phyloP scores from a whole-genome alignment of 805 yeast genomes.

The Millerozyma acaciae region DNA sequence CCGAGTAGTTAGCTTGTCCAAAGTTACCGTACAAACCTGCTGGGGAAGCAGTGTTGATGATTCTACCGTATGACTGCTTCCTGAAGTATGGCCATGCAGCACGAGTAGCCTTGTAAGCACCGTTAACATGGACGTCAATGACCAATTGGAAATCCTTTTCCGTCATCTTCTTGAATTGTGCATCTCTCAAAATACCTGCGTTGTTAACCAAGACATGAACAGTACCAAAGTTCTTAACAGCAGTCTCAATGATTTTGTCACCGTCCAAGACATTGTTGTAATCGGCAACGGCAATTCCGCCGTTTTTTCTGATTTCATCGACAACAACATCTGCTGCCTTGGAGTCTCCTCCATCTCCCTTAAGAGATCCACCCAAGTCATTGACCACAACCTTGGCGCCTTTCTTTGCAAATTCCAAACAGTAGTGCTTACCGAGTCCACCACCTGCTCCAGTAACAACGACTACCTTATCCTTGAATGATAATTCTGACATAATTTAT shows the following conservation, averaged over 20 bases:
- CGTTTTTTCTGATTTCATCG: constrained; percentile 67
- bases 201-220: constrained; percentile 88
- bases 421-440: constrained; percentile 87
- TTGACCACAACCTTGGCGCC: constrained; percentile 96
- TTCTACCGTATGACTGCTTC: constrained; percentile 82
- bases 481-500: constrained; percentile 28
- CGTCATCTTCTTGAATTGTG: constrained; percentile 81
- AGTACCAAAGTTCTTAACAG: constrained; percentile 80
- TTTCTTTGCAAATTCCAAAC: constrained; percentile 78
- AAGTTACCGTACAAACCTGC: constrained; percentile 96
- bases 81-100: constrained; percentile 93
- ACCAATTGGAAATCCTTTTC: constrained; percentile 77
- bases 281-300: constrained; percentile 90
- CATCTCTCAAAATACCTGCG: constrained; percentile 92
- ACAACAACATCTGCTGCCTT: constrained; percentile 89
- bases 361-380: constrained; percentile 82
- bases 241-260: constrained; percentile 78
- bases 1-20: constrained; percentile 94
- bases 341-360: constrained; percentile 65
- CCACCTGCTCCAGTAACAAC: constrained; percentile 98
- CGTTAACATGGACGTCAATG: constrained; percentile 82
- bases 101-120: constrained; percentile 77
- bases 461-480: constrained; percentile 81
- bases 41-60: constrained; percentile 92
- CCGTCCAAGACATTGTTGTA: constrained; percentile 88